Percentiles rank a stretch among this genome's conserved stretches.
Conservation (phyloP, 768 basidiomycete genomes). For the Leccinellum albellum region DNA sequence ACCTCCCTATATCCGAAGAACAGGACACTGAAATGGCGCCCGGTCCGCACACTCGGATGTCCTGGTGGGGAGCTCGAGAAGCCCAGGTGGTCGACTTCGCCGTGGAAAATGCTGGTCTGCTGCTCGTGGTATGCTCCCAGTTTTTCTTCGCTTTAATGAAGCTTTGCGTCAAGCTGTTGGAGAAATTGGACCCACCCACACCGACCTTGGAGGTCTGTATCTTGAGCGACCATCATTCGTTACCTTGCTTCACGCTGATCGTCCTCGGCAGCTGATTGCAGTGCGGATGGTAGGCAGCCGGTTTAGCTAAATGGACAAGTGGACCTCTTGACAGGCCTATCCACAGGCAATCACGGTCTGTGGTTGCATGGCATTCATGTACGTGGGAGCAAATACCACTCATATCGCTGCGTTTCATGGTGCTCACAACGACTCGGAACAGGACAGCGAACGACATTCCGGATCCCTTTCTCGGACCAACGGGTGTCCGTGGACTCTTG, state of each 20-base stretch:
- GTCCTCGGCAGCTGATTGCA: conserved; percentile 41
- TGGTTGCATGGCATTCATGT: conserved; percentile 53
- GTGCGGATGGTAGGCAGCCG: conserved; percentile 53
- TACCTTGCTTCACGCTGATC: not conserved
- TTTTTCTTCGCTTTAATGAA: conserved; percentile 61
- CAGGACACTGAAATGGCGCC: not conserved
- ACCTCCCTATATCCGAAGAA: not conserved
- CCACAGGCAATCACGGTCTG: conserved; percentile 49
- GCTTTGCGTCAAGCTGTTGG: conserved; percentile 59
- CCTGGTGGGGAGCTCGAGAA: not conserved
- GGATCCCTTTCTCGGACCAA: conserved; percentile 67
- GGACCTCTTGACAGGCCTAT: not conserved
- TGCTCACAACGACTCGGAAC: conserved; percentile 6
- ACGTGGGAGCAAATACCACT: conserved; percentile 10
- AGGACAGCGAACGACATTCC: conserved; percentile 42
- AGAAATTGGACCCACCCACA: conserved; percentile 54
- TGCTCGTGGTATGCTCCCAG: conserved; percentile 55
- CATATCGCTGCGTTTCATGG: conserved; percentile 53
- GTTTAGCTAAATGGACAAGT: not conserved
- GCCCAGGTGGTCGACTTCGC: conserved; percentile 6
- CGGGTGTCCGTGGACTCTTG: conserved; percentile 58
- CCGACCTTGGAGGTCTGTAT: conserved; percentile 51
- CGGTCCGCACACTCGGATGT: not conserved
- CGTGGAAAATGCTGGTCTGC: conserved; percentile 50
- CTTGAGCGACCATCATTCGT: not conserved